Evolutionary conservation across 805 yeast genomes (phyloP).

Genomic region (Yamadazyma phyllophila): DNA sequence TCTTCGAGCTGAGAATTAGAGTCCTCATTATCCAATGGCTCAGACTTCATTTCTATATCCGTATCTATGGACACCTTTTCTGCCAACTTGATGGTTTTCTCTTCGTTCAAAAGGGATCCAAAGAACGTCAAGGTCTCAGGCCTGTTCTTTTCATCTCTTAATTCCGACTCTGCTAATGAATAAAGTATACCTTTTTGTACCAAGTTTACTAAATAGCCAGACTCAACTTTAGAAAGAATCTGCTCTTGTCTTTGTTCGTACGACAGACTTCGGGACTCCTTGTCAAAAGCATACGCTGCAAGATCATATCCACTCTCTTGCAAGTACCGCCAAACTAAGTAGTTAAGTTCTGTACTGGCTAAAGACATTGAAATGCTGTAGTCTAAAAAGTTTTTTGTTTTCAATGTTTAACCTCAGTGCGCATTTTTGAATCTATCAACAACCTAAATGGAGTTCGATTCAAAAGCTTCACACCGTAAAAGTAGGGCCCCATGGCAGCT

Average conservation of each 20-base stretch:
- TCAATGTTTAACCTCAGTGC: background rate
- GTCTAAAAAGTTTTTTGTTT: background rate
- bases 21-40: background rate
- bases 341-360: constrained; percentile 81
- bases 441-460: constrained; percentile 28
- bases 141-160: constrained; percentile 19
- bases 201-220: constrained; percentile 77
- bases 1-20: background rate
- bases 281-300: constrained; percentile 76
- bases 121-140: constrained; percentile 44
- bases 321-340: constrained; percentile 87
- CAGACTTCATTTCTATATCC: constrained; percentile 4
- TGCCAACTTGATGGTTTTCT: constrained; percentile 16
- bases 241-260: constrained; percentile 44
- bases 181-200: constrained; percentile 85
- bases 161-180: constrained; percentile 63
- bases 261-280: constrained; percentile 61
- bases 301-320: constrained; percentile 81
- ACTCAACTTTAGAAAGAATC: constrained; percentile 51
- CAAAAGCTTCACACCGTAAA: constrained; percentile 33
- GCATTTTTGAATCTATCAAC: background rate
- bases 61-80: background rate
- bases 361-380: constrained; percentile 56
- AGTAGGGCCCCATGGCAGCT: constrained; percentile 45
- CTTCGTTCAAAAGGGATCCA: constrained; percentile 50